phyloP scores from a whole-genome alignment of 495 filamentous ascomycete genomes.

The Penicillium arizonense region DNA sequence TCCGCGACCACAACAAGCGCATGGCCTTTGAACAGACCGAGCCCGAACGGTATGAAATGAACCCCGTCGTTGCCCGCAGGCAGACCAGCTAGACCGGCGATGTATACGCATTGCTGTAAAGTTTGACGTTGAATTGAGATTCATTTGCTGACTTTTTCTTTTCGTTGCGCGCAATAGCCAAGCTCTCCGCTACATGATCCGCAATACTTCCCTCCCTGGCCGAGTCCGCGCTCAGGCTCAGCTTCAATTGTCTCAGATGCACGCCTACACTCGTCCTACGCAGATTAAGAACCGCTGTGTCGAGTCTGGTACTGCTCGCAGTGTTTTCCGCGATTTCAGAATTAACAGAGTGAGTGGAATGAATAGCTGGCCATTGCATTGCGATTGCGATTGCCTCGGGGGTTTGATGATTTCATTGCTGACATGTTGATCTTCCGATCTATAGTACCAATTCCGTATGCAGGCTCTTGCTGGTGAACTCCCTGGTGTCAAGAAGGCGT shows the following conservation, averaged over 20 bases:
- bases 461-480: slow-evolving; percentile 85
- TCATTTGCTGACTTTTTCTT: slow-evolving; percentile 2
- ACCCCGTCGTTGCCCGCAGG: background rate
- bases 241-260: slow-evolving; percentile 90
- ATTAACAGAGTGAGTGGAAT: slow-evolving; percentile 73
- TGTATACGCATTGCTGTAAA: background rate
- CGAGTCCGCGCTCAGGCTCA: slow-evolving; percentile 86
- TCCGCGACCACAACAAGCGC: slow-evolving; percentile 93
- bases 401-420: slow-evolving; percentile 12
- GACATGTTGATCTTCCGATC: slow-evolving; percentile 12
- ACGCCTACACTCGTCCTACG: slow-evolving; percentile 86
- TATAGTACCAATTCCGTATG: slow-evolving; percentile 86
- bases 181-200: slow-evolving; percentile 92
- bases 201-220: slow-evolving; percentile 81
- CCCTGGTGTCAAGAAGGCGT: slow-evolving; percentile 93
- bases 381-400: background rate
- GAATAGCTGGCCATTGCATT: background rate
- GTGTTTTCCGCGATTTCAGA: slow-evolving; percentile 86
- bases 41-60: slow-evolving; percentile 67
- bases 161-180: slow-evolving; percentile 55
- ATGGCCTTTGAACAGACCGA: slow-evolving; percentile 86
- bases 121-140: background rate
- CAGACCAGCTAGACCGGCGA: background rate
- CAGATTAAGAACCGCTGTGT: slow-evolving; percentile 94
- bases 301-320: slow-evolving; percentile 78